Percentiles rank a stretch among this genome's conserved stretches.
Conservation (phyloP, 2,329 filamentous ascomycete species). For the Cladophialophora yegresii region DNA sequence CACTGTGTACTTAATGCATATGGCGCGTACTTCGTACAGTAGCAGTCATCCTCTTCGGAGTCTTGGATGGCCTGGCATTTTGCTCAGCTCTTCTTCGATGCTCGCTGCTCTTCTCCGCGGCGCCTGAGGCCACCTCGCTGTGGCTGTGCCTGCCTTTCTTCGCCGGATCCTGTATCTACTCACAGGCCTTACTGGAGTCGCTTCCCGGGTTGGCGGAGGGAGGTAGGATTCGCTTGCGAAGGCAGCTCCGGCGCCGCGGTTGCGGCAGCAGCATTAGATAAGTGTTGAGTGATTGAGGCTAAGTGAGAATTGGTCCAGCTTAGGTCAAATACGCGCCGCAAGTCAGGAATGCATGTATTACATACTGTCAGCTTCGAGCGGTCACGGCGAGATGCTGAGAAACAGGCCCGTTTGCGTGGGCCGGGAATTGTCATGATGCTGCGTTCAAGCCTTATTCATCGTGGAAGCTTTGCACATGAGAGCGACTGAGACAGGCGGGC, state of each 20-base stretch:
- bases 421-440: neutral
- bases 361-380: neutral
- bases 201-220: neutral
- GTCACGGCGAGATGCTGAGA: neutral
- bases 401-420: neutral
- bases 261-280: neutral
- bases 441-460: neutral
- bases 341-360: neutral
- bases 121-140: neutral
- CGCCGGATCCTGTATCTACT: neutral
- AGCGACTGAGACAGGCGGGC: neutral
- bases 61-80: conserved; percentile 3
- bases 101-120: neutral
- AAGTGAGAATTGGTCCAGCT: neutral
- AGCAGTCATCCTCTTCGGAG: neutral
- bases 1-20: neutral
- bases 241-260: neutral
- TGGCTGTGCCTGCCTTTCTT: neutral
- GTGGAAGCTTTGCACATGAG: neutral
- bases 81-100: neutral
- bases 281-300: neutral
- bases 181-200: neutral
- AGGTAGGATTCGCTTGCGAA: neutral
- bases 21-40: neutral
- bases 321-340: neutral